Conservation (phyloP, 352 stramenopile species). For the Globisporangium heterothallicum region DNA sequence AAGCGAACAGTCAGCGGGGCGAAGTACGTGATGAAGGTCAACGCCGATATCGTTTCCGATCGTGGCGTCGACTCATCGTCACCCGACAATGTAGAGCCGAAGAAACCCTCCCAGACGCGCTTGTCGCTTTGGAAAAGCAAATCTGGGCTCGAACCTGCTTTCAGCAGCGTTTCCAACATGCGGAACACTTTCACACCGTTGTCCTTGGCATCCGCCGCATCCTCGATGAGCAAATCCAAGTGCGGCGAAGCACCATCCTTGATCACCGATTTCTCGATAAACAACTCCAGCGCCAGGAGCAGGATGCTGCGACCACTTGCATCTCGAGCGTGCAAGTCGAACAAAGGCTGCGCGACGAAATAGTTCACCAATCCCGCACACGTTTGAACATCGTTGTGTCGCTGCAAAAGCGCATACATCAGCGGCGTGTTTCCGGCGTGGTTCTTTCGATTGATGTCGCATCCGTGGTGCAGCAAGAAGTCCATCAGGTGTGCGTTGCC, state of each 20-base stretch:
- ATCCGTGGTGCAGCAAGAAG: slow-evolving; percentile 62
- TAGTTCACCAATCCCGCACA: slow-evolving; percentile 35
- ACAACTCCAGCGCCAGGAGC: slow-evolving; percentile 49
- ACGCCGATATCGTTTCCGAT: slow-evolving; percentile 26
- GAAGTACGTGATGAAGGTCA: slow-evolving; percentile 45
- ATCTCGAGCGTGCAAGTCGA: slow-evolving; percentile 42
- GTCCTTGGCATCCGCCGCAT: too few relatives aligned
- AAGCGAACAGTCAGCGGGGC: slow-evolving; percentile 23
- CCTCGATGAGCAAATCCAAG: too few relatives aligned
- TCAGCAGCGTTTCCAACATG: slow-evolving; percentile 49
- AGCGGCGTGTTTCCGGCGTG: slow-evolving; percentile 42
- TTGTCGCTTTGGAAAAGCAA: slow-evolving; percentile 30
- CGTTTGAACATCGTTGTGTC: slow-evolving; percentile 17
- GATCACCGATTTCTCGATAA: slow-evolving; percentile 26
- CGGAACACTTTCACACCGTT: too few relatives aligned
- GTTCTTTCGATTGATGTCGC: slow-evolving; percentile 38
- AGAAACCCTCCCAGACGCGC: too few relatives aligned
- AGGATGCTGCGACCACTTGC: slow-evolving; percentile 40
- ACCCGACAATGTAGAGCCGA: too few relatives aligned
- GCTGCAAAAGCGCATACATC: slow-evolving; percentile 34
- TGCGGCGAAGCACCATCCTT: too few relatives aligned
- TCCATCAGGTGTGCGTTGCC: slow-evolving; percentile 63
- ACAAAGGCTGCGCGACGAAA: slow-evolving; percentile 27
- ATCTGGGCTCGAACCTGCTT: slow-evolving; percentile 49
- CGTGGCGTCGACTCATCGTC: too few relatives aligned